Evolutionary conservation across 345 rosid species (phyloP), one percentile per base, ranked within the genome.

Genomic region (Conringia planisiliqua): DNA sequence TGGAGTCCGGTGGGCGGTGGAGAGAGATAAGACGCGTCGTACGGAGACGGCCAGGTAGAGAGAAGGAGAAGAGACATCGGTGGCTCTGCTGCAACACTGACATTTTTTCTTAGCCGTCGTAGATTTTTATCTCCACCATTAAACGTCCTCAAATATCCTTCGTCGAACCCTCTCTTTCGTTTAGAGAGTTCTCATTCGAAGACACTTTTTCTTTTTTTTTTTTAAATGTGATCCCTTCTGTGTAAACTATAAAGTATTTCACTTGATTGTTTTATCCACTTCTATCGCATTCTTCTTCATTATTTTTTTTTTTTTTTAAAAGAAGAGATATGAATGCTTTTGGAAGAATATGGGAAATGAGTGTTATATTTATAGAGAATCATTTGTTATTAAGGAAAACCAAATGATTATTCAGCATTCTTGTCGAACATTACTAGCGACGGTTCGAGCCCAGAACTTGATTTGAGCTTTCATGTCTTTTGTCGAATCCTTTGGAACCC

Each of bases 371-470:
- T 67, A 57, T 22, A 62, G 54, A 55, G 8, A 52, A 58, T 44
- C 42, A 27, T 55, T 54, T 72, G 18, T 66, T 71, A 58, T 66
- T 26, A 77, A 46, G 2, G 52, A 44, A 8, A 70, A 27, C 4
- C 7, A 22, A 54, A 29, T 7, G 59, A 47, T 42, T 0, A 13
- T 78, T 54, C 70, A 84, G 72, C 86, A 82, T 63, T 84, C 83
- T 81, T 84, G 82, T 14, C 82, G 75, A 68, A 85, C 88, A 63
- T 89, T 86, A 44, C 86, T 85, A 3, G 96, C 96, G 30, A 87
- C 92, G n/a, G 88, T 83, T 73, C 90, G 72, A 6, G 92, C 92
- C 92, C 96, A 89, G 9, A 81, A 86, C 82, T 85, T 89, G 81
- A 89, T 80, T 16, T 86, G 87, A 35, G 85, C 84, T 66, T 89